A percentile compares a stretch with the other conserved stretches of the same genome.
Conservation (phyloP, 257 asterid species). For the Solanum chaucha region DNA sequence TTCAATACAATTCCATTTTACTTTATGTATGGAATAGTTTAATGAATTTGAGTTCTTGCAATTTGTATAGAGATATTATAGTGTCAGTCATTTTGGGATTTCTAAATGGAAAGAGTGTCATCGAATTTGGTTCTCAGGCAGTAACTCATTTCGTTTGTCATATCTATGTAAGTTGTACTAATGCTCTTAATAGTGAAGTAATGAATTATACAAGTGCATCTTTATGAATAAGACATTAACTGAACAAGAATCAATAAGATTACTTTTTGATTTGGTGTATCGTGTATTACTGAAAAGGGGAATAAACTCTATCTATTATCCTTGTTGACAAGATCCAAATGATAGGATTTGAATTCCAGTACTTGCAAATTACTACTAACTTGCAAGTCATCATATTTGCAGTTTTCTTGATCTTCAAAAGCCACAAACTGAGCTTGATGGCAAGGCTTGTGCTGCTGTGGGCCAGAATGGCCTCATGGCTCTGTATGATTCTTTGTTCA, state of each 20-base stretch:
- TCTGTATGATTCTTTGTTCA: conserved; percentile 82
- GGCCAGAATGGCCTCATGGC: conserved; percentile 99
- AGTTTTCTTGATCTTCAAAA: conserved; percentile 97
- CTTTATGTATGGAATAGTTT: neutral
- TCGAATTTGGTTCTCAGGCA: neutral
- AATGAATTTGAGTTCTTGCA: neutral
- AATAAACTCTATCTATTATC: neutral
- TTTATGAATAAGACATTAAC: neutral
- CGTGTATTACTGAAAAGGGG: neutral
- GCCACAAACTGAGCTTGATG: conserved; percentile 89
- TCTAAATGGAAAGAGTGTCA: neutral
- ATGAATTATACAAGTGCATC: neutral
- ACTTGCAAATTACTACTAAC: neutral
- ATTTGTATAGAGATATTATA: neutral
- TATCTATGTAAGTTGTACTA: neutral
- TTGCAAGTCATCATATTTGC: conserved; percentile 4
- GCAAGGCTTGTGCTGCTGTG: conserved; percentile 98
- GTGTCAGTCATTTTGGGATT: neutral
- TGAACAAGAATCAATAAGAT: neutral
- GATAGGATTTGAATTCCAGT: neutral
- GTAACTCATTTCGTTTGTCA: neutral
- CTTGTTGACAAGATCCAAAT: neutral
- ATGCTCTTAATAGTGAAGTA: neutral
- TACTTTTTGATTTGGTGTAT: neutral
- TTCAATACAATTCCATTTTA: too few species aligned